Base-by-base conservation (phyloP, 495 filamentous ascomycete genomes). In the Neurospora sp. region DNA sequence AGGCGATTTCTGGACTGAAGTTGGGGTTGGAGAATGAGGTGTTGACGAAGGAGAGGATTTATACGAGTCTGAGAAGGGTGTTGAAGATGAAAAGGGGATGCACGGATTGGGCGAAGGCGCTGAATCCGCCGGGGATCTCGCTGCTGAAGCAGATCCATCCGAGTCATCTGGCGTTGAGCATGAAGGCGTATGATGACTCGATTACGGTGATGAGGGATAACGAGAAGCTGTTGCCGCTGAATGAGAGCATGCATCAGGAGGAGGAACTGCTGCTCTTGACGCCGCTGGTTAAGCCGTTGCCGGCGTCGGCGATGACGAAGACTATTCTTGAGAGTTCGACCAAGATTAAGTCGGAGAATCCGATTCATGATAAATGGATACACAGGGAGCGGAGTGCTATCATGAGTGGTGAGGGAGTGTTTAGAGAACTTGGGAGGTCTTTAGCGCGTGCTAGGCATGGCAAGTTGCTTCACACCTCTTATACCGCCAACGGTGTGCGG, bases 191-290 rank as follows among this genome's bases (percentile, higher is more conserved):
- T 76, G 93, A 94, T 77, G 88, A 86, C 69, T 96, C 93, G 3
- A 96, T 97, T 68, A 92, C 94, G 2, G 89, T 97, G 22, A 91
- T 96, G 68, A 86, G 94, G 46, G 94, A 97, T 76, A 93, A 90
- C 78, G 90, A 93, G 59, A 89, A 90, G 61, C 76, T 96, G 7
- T 83, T 97, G 14, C 94, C 94, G 2, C 84, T 97, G 11, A 90
- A 92, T 40, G 91, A 91, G 72, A 87, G 90, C 16, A 85, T 97
- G 71, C 89, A 93, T 38, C 85, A 91, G n/a, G 89, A 91, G 65
- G 93, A 97, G 77, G 94, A 97, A 77, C 80, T 97, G 68, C 84
- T 97, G 8, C 84, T 97, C 2, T 80, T 97, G 35, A 95, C 94
- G 5, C 94, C 94, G 4, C 81, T 97, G 70, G 90, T 97, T 41